Conservation (phyloP, 2,329 filamentous ascomycete genomes). For the Mycosphaerella sp. region DNA sequence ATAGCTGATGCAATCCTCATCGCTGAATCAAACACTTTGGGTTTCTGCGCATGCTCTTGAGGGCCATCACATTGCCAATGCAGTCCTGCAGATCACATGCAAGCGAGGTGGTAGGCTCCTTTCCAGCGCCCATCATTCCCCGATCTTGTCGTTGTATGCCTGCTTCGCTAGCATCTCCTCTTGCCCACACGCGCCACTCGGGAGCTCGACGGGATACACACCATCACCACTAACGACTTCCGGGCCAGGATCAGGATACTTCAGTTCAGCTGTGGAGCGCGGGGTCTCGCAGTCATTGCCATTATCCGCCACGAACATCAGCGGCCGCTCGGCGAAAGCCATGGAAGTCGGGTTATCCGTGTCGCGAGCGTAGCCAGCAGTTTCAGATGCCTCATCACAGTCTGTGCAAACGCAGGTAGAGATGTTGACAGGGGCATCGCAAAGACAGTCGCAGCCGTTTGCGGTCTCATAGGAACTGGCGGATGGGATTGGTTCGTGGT, state of each 20-base stretch:
- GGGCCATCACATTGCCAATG: too few relatives aligned
- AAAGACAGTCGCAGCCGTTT: too few relatives aligned
- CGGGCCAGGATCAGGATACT: constrained; percentile 40
- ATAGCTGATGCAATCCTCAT: too few relatives aligned
- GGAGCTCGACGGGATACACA: constrained; percentile 39
- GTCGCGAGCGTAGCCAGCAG: too few relatives aligned
- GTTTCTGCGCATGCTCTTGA: too few relatives aligned
- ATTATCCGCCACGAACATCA: constrained; percentile 39
- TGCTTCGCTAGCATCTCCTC: constrained; percentile 19
- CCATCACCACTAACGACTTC: constrained; percentile 41
- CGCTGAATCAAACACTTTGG: too few relatives aligned
- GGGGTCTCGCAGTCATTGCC: constrained; percentile 37
- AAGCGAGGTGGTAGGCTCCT: neutral
- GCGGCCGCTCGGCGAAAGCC: constrained; percentile 36
- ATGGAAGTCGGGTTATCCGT: constrained; percentile 15
- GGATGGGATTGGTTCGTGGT: too few relatives aligned
- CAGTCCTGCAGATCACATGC: neutral
- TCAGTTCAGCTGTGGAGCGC: constrained; percentile 37
- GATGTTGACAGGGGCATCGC: too few relatives aligned
- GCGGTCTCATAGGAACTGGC: too few relatives aligned
- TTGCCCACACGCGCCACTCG: constrained; percentile 25
- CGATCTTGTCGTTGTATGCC: constrained; percentile 10
- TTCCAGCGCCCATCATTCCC: neutral
- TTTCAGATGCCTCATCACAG: too few relatives aligned
- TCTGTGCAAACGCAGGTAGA: too few relatives aligned